Percentiles rank a stretch among this genome's conserved stretches.
These are phyloP conservation scores for Bocquillonia castaneifolia DNA, from an alignment of 441 rosid genomes.

Conservation along the genomic window DNA sequence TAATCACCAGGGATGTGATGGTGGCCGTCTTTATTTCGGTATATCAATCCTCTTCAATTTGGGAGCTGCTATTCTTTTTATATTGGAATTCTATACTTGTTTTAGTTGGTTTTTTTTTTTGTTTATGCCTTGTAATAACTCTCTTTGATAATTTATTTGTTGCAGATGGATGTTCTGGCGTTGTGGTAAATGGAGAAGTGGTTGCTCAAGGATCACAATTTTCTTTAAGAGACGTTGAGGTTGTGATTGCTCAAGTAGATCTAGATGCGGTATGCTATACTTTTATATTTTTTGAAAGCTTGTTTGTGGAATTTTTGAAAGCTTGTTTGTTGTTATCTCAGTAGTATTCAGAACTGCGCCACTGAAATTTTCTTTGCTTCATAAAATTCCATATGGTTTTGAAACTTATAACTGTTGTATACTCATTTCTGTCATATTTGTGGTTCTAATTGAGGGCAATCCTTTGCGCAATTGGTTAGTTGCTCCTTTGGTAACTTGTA, in stretches of 20 bases:
- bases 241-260: conserved; percentile 81
- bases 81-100: conserved; percentile 7
- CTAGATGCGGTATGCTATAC: conserved; percentile 70
- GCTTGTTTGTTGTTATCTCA: neutral
- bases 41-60: conserved; percentile 14
- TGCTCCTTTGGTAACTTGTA: too few relatives aligned
- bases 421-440: neutral
- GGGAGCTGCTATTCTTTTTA: neutral
- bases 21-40: conserved; percentile 91
- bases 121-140: neutral
- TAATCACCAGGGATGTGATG: conserved; percentile 98
- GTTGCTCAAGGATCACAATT: conserved; percentile 95
- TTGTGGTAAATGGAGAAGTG: conserved; percentile 79
- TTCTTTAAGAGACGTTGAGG: conserved; percentile 84
- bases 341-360: neutral
- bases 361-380: neutral
- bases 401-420: neutral
- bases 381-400: neutral
- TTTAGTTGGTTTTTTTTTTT: neutral
- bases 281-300: conserved; percentile 6
- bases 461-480: too few relatives aligned
- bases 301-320: conserved; percentile 2
- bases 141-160: conserved; percentile 6
- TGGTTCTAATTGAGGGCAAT: too few relatives aligned
- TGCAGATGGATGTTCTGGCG: conserved; percentile 83